Percentiles rank a stretch among this genome's conserved stretches.
Conservation (phyloP, 179 eudicot genomes). For the Spinacia oleracea region DNA sequence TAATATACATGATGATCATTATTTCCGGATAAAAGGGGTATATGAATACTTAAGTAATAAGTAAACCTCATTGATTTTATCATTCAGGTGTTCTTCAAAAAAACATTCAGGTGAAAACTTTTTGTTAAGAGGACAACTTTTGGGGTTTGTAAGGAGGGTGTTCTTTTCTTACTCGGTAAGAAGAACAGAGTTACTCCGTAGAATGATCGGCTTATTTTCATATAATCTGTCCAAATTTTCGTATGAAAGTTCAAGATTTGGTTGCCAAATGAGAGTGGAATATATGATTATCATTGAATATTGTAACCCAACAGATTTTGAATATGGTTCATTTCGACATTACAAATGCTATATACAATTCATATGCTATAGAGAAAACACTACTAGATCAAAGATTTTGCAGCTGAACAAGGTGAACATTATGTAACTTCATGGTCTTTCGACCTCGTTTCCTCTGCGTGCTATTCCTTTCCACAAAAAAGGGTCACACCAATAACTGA, state of each 20-base stretch:
- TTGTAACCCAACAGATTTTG: neutral
- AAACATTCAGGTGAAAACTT: no score
- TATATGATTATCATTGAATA: neutral
- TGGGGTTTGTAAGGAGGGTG: no score
- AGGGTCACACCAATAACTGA: neutral
- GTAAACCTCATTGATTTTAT: no score
- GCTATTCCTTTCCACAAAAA: neutral
- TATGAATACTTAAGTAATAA: no score
- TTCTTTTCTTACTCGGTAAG: no score
- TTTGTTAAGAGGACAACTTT: no score
- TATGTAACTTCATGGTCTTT: slow-evolving; percentile 11
- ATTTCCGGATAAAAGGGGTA: no score
- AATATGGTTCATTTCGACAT: neutral
- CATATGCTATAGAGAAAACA: slow-evolving; percentile 9
- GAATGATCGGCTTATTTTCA: neutral
- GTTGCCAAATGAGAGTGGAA: neutral
- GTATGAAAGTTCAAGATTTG: neutral
- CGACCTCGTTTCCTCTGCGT: neutral
- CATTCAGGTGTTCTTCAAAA: no score
- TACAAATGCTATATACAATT: slow-evolving; percentile 18
- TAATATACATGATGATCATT: no score
- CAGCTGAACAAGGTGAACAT: slow-evolving; percentile 2
- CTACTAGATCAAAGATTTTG: slow-evolving; percentile 1
- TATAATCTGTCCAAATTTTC: neutral
- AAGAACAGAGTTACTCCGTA: no score